Evolutionary conservation across 1,284 basidiomycete genomes (phyloP), one percentile per base, ranked within the genome.

Genomic region (Cryptococcus amylolentus): DNA sequence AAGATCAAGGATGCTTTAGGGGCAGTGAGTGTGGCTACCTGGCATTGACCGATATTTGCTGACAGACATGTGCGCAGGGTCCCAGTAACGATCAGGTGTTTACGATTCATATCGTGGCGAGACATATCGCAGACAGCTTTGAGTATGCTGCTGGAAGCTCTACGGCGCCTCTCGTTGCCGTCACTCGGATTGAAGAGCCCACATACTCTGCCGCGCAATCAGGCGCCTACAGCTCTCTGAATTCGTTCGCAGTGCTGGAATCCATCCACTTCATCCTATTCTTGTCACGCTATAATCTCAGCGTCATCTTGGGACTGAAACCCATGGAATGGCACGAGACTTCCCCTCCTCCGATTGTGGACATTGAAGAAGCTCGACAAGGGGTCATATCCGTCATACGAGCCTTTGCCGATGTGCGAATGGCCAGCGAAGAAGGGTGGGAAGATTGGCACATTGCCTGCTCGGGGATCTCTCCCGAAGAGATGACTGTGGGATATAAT

Each of bases 211-310:
- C 40, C 16, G 42, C 18, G 6, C 42, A 18, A 14, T n/a, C 14
- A 44, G 42, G 7, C 12, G 42, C 26, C 12, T 18, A 40, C 37
- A 46, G 27, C 43, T 52, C 46, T 9, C 35, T 55, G 20, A 58
- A 55, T 31, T 54, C 57, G 12, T 50, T 60, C 2, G 73, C 73
- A 1, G 57, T 73, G 12, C 45, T 52, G 1, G 74, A 76, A 51
- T 62, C 66, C 2, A 58, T 72, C 0, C 74, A 76, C 55, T 76
- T 71, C 56, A 64, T 73, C 38, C 62, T 72, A 27, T 76, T 76
- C 61, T 56, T 62, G 0, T 58, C 69, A 9, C 66, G 74, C 20
- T 64, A 71, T 52, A 72, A 76, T 46, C 65, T 76, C 12, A 68
- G 66, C 54, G 27, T 42, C 4, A 55, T 75, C 0, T 54, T 75